Conservation (phyloP, 2,329 filamentous ascomycete species). For the Aspergillus clavatus region DNA sequence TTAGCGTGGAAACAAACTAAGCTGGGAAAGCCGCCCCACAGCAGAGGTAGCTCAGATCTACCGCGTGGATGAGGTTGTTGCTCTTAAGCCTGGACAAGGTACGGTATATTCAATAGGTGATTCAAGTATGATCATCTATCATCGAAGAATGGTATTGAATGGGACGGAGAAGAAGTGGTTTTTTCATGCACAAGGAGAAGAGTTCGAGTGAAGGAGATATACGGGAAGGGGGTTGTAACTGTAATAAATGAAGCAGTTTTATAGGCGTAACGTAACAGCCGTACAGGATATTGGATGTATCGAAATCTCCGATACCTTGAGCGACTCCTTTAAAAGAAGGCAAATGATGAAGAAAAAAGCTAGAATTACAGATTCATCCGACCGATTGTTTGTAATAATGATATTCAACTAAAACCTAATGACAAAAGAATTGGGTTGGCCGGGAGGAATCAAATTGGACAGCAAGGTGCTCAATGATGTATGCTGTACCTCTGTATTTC, state of each 20-base stretch:
- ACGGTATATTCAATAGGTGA: neutral
- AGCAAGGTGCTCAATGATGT: neutral
- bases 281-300: neutral
- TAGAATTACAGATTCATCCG: neutral
- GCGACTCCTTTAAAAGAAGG: neutral
- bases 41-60: constrained; percentile 18
- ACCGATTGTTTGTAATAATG: no score
- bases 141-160: neutral
- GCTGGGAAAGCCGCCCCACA: constrained; percentile 36
- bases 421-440: no score
- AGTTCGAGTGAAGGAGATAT: neutral
- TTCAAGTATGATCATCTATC: neutral
- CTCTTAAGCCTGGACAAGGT: neutral
- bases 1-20: constrained; percentile 37
- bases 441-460: no score
- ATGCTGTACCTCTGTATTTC: neutral
- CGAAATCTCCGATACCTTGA: neutral
- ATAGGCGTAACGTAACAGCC: neutral
- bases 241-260: neutral
- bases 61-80: constrained; percentile 18
- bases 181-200: neutral
- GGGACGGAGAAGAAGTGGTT: neutral
- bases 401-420: no score
- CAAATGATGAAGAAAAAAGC: no score
- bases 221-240: neutral